Base-by-base conservation (phyloP, 176 grass and related monocot species). In the Oryza nivara region DNA sequence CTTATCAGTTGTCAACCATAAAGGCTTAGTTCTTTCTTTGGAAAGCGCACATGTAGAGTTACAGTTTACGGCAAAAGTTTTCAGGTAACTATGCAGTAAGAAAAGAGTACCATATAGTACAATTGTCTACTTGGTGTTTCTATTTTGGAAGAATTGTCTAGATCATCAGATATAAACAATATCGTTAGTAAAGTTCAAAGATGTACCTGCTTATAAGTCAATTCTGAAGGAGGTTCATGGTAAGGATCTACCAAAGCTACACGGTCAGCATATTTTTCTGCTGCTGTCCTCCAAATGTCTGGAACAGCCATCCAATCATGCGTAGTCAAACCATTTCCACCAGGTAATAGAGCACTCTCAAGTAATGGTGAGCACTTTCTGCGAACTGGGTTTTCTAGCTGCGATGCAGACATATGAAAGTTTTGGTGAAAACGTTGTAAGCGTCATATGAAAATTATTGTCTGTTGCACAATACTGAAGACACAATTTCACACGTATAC, bases 211-310 rank as follows among this genome's bases (percentile, higher is more conserved):
- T 90, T 91, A 52, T 97, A 97, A 13, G 95, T 95, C 68, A 94
- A 80, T 71, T 95, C 40, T 46, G 95, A 91, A 7, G 82, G 85
- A 46, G 90, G 95, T 13, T 86, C 82, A 25, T 97, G 95, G 58
- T 95, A 97, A 67, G 90, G 92, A 87, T 97, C 95, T 3, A 91
- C 4, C 65, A 97, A 73, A 23, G 95, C 95, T 64, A 97, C 65
- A 0, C 34, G 79, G 74, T 95, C 95, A 65, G 90, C 68, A 3
- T 90, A 95, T 72, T 93, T 95, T 82, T 97, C 86, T 60, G 95
- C 88, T 16, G 80, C 82, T 70, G 89, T 91, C 87, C 86, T 97
- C 95, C 95, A 97, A 77, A 97, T 97, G 85, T 97, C 95, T 40
- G 95, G 95, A 87, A 97, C 82, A 5, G 95, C 87, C 69, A 88